A percentile compares a stretch with the other conserved stretches of the same genome.
Conservation (phyloP, 1,284 basidiomycete species). For the Marasmius tenuissimus region DNA sequence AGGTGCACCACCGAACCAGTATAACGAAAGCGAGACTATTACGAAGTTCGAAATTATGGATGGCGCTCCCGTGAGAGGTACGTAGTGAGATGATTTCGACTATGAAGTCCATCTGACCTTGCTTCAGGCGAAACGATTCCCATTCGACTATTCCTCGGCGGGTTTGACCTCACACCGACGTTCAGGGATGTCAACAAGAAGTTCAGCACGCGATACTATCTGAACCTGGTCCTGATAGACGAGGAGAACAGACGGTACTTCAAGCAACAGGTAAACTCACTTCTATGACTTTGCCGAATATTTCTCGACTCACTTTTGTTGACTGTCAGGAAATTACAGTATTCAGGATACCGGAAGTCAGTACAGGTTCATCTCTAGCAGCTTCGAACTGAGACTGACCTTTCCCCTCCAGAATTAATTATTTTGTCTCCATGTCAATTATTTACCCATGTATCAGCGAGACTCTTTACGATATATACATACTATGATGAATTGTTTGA, state of each 20-base stretch:
- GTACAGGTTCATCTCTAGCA: neutral
- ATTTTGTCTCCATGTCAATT: neutral
- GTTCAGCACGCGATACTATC: constrained; percentile 95
- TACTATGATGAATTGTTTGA: no score
- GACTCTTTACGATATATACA: no score
- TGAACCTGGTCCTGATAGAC: constrained; percentile 96
- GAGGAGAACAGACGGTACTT: constrained; percentile 97
- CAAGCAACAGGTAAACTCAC: constrained; percentile 73
- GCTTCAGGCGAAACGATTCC: constrained; percentile 92
- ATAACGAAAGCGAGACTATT: constrained; percentile 98
- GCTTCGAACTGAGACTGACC: neutral
- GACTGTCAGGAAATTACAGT: constrained; percentile 32
- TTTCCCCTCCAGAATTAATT: neutral
- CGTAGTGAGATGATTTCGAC: constrained; percentile 17
- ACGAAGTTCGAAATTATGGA: constrained; percentile 99
- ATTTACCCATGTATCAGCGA: no score
- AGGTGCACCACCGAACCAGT: constrained; percentile 94
- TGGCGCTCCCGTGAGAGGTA: constrained; percentile 90
- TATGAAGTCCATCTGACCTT: neutral
- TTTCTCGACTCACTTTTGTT: constrained; percentile 1
- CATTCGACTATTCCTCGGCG: constrained; percentile 95
- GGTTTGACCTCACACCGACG: constrained; percentile 97
- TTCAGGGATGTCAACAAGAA: constrained; percentile 99
- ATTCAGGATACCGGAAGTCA: constrained; percentile 37
- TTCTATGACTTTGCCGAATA: neutral